Evolutionary conservation across 1,284 basidiomycete genomes (phyloP).

Genomic region (Pyrrhoderma lamaoense): DNA sequence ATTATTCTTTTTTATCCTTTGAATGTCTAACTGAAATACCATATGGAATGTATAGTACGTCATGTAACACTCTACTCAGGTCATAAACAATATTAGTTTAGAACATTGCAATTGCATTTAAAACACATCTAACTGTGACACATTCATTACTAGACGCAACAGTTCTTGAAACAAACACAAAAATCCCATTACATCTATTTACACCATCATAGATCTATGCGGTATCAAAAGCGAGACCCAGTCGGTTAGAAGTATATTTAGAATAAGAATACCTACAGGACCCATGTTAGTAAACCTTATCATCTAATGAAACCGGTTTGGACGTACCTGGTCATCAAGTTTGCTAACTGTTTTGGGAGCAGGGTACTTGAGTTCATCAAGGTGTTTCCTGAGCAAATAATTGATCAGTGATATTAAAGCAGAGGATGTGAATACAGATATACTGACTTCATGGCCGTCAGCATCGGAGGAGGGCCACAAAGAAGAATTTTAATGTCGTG

Average conservation of each 20-base stretch:
- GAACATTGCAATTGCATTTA: too few relatives aligned
- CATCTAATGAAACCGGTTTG: not conserved
- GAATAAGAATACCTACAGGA: conserved; percentile 53
- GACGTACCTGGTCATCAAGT: conserved; percentile 76
- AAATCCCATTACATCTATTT: too few relatives aligned
- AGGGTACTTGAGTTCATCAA: conserved; percentile 83
- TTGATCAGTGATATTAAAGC: conserved; percentile 12
- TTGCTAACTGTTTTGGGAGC: conserved; percentile 89
- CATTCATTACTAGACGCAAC: too few relatives aligned
- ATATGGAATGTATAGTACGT: too few relatives aligned
- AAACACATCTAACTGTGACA: too few relatives aligned
- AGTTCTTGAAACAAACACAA: too few relatives aligned
- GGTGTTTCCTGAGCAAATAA: conserved; percentile 60
- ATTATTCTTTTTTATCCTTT: too few relatives aligned
- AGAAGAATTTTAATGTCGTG: conserved; percentile 77
- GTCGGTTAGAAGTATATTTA: conserved; percentile 27
- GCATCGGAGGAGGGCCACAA: conserved; percentile 92
- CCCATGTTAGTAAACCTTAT: conserved; percentile 7
- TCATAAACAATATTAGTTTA: too few relatives aligned
- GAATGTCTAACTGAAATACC: too few relatives aligned
- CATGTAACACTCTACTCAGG: too few relatives aligned
- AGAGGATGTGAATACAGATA: not conserved
- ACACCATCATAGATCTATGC: too few relatives aligned
- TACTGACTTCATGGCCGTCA: conserved; percentile 90
- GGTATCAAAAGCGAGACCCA: too few relatives aligned